phyloP scores from a whole-genome alignment of 2,329 filamentous ascomycete genomes.

The Nannizzia gypsea region DNA sequence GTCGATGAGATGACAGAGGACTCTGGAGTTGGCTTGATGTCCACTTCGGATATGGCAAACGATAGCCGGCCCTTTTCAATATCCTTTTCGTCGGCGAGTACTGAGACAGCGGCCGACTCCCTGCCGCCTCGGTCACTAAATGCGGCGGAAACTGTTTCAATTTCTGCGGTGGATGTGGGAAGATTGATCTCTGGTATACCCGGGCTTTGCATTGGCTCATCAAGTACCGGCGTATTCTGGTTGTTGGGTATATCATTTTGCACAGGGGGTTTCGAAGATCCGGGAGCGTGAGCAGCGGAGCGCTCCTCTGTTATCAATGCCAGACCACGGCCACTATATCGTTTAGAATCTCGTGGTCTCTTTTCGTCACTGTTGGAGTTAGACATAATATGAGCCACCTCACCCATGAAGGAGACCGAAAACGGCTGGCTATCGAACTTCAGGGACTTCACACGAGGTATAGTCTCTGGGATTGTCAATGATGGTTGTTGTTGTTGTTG shows the following conservation, averaged over 20 bases:
- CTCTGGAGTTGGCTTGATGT: neutral
- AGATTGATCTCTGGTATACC: neutral
- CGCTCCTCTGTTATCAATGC: neutral
- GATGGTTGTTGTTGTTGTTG: neutral
- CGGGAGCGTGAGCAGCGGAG: neutral
- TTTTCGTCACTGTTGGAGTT: neutral
- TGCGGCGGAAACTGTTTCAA: neutral
- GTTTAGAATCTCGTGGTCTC: neutral
- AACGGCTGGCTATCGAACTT: conserved; percentile 3
- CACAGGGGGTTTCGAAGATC: neutral
- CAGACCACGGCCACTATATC: neutral
- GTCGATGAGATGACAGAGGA: neutral
- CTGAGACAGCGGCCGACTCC: neutral
- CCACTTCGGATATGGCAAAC: neutral
- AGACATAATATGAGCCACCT: neutral
- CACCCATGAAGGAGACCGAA: neutral
- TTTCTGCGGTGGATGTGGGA: neutral
- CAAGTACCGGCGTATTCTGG: neutral
- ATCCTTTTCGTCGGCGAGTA: neutral
- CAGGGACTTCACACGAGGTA: neutral
- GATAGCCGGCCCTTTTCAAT: neutral
- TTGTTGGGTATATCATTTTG: neutral
- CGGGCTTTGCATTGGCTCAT: neutral
- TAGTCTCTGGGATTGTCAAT: neutral
- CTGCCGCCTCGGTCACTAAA: neutral